A percentile compares a stretch with the other conserved stretches of the same genome.
phyloP scores from a whole-genome alignment of 257 asterid genomes.

The Euphrasia confusa region DNA sequence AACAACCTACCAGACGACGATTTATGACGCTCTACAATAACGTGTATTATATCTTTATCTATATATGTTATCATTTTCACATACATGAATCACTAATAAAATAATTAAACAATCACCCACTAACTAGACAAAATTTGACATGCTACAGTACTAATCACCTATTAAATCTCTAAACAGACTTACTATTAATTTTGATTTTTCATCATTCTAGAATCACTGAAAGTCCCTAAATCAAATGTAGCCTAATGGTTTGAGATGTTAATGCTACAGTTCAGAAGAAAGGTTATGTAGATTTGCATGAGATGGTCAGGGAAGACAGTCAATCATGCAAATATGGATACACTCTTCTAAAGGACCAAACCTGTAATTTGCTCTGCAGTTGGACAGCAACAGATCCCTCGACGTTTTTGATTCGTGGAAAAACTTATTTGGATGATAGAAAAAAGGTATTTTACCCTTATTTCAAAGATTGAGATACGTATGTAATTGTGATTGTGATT shows the following conservation, averaged over 20 bases:
- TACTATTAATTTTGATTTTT: too few relatives aligned
- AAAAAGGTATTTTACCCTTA: constrained; percentile 57
- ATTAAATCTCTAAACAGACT: too few relatives aligned
- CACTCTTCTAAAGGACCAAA: constrained; percentile 86
- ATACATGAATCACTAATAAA: too few relatives aligned
- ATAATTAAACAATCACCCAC: too few relatives aligned
- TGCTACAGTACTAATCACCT: too few relatives aligned
- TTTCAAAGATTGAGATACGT: neutral
- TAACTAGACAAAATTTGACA: too few relatives aligned
- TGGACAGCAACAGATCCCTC: constrained; percentile 86
- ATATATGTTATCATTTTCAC: too few relatives aligned
- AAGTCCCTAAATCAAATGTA: too few relatives aligned
- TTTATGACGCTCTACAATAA: too few relatives aligned
- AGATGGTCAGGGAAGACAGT: constrained; percentile 70
- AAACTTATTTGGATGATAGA: constrained; percentile 82
- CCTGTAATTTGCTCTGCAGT: constrained; percentile 75
- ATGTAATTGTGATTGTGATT: constrained; percentile 7
- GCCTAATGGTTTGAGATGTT: constrained; percentile 26
- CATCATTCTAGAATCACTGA: too few relatives aligned
- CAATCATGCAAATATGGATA: constrained; percentile 69
- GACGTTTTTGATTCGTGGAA: constrained; percentile 83
- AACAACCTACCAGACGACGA: too few relatives aligned
- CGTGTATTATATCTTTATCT: too few relatives aligned
- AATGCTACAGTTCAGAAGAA: constrained; percentile 74
- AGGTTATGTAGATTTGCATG: constrained; percentile 87